phyloP scores from a whole-genome alignment of 2,329 filamentous ascomycete species.

The Venturia effusa region DNA sequence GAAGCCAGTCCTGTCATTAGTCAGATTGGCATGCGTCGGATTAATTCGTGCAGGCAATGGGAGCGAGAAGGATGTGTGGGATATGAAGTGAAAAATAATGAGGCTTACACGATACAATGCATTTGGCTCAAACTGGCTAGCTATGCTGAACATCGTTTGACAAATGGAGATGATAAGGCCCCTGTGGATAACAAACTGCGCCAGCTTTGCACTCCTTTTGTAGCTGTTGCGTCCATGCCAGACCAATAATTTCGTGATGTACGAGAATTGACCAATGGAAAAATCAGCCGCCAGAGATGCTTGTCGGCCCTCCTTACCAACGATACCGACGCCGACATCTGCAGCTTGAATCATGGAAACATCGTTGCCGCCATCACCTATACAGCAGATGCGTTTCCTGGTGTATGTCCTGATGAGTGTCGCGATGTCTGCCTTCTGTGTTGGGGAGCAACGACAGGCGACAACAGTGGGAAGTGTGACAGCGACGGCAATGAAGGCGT shows the following conservation, averaged over 20 bases:
- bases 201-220: slow-evolving; percentile 88
- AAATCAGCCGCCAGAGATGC: slow-evolving; percentile 94
- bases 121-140: slow-evolving; percentile 82
- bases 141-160: slow-evolving; percentile 95
- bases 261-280: slow-evolving; percentile 88
- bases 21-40: neutral
- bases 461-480: slow-evolving; percentile 85
- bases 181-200: slow-evolving; percentile 96
- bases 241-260: slow-evolving; percentile 91
- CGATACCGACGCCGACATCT: slow-evolving; percentile 94
- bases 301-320: slow-evolving; percentile 93
- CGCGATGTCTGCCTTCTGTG: slow-evolving; percentile 91
- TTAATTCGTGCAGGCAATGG: too few species aligned
- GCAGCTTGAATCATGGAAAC: slow-evolving; percentile 99
- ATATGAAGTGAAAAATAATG: slow-evolving; percentile 15
- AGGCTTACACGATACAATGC: slow-evolving; percentile 65
- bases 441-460: slow-evolving; percentile 91
- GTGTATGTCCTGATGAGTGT: slow-evolving; percentile 83
- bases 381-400: slow-evolving; percentile 92
- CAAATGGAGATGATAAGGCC: slow-evolving; percentile 91
- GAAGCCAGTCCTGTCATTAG: slow-evolving; percentile 63
- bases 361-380: slow-evolving; percentile 96
- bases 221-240: slow-evolving; percentile 98
- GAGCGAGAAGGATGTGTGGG: neutral
- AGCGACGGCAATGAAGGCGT: slow-evolving; percentile 78